Percentiles rank a stretch among this genome's conserved stretches.
Conservation (phyloP, 2,329 filamentous ascomycete species). For the Bertia moriformis region DNA sequence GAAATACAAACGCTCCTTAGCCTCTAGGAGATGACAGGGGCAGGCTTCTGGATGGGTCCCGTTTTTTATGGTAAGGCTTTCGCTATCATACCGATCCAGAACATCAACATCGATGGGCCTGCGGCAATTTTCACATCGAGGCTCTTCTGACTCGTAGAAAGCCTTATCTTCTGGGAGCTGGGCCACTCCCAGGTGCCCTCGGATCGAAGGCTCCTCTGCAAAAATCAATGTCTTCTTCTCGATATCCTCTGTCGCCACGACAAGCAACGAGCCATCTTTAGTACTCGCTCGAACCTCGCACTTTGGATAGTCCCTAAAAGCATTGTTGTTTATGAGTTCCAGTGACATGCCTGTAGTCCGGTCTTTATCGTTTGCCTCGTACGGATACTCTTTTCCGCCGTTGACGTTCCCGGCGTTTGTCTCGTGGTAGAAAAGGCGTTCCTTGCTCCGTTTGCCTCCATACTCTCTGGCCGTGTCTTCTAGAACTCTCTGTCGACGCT, state of each 20-base stretch:
- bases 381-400: background rate
- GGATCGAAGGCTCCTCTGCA: constrained; percentile 17
- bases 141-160: background rate
- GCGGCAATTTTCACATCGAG: constrained; percentile 14
- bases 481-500: constrained; percentile 5
- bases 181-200: constrained; percentile 12
- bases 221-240: constrained; percentile 10
- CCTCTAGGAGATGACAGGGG: background rate
- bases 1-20: background rate
- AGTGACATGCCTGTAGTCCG: background rate
- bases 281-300: background rate
- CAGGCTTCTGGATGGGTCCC: background rate
- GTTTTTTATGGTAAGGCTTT: constrained; percentile 4
- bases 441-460: background rate
- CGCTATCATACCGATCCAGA: too few species aligned
- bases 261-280: constrained; percentile 5
- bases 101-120: constrained; percentile 5
- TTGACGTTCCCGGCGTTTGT: background rate
- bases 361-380: background rate
- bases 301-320: background rate
- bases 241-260: constrained; percentile 14
- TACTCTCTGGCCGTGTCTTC: background rate
- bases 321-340: background rate
- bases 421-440: background rate
- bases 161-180: constrained; percentile 2